Base-by-base conservation (phyloP, 2,329 filamentous ascomycete genomes). In the Raffaelea arxii region DNA sequence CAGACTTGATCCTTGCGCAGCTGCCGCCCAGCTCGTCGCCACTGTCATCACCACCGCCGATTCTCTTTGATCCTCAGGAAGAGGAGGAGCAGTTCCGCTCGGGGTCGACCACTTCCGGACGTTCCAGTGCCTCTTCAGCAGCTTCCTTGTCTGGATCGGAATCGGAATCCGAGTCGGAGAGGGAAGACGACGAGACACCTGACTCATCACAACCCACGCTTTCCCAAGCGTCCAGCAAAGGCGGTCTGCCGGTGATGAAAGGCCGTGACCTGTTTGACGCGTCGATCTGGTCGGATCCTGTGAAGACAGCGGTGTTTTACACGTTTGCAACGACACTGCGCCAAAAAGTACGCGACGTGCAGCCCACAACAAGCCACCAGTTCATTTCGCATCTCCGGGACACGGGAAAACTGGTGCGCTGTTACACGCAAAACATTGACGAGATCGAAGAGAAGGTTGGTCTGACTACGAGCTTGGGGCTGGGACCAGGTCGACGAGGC, bases 361-460 rank as follows among this genome's bases (percentile, higher is more conserved):
- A 73, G 44, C 81, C 81, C 0, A 85, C 81, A 2, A 67, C 69
- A 18, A 82, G 79, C 2, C 82, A 87, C 62, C 75, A 74, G 46
- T 86, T 87, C 58, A 81, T 87, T 53, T 74, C 76, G 38, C 75
- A 79, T 27, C 67, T 87, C 5, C 72, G 80, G 39, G 80, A 86
- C 56, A 72, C 76, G 4, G 79, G 81, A 4, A 82, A 83, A 52
- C 68, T 87, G 5, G 79, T 85, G 25, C 69, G 82, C 35, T 84
- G 82, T 55, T 87, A 87, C 55, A 86, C 82, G 0, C 82, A 87
- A 54, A 87, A 86, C 52, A 86, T 87, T 53, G 82, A 87, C 54
- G 78, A 80, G 51, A 76, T 87, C 6, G 83, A 87, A 58, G 78
- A 81, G 56, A 79, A 82, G 47, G 80, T 84, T 38, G 82, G 82